Evolutionary conservation across 2,329 filamentous ascomycete genomes (phyloP).

Genomic region (Lachnellula occidentalis): DNA sequence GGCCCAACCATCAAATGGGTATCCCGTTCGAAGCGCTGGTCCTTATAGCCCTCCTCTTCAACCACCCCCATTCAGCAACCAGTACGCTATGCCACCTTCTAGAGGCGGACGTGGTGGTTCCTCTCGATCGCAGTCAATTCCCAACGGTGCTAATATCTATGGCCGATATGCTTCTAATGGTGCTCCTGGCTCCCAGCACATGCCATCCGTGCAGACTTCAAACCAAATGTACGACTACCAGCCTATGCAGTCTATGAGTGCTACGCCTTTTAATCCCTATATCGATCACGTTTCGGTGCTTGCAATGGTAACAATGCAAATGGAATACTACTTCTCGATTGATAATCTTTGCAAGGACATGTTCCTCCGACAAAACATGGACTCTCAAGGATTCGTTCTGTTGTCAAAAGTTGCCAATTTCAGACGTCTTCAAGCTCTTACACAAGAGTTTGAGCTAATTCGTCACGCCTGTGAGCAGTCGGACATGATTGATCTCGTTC

Average conservation of each 20-base stretch:
- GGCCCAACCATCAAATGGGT: constrained; percentile 25
- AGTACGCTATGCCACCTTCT: constrained; percentile 27
- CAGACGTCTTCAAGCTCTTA: constrained; percentile 72
- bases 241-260: constrained; percentile 49
- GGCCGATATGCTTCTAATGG: constrained; percentile 35
- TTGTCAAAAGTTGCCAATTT: constrained; percentile 78
- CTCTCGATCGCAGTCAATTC: constrained; percentile 55
- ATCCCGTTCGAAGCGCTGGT: constrained; percentile 22
- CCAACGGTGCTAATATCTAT: constrained; percentile 45
- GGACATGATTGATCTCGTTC: constrained; percentile 65
- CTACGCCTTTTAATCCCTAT: constrained; percentile 52
- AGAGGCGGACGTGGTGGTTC: constrained; percentile 45
- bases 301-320: constrained; percentile 41
- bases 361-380: constrained; percentile 86
- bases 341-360: constrained; percentile 93
- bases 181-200: constrained; percentile 30
- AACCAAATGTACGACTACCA: constrained; percentile 53
- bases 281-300: constrained; percentile 49
- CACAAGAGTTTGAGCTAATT: constrained; percentile 66
- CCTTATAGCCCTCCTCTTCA: constrained; percentile 35
- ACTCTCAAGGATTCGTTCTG: constrained; percentile 86
- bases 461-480: constrained; percentile 71
- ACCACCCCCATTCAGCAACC: constrained; percentile 31
- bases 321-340: constrained; percentile 95
- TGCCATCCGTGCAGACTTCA: constrained; percentile 41